Conservation (phyloP, 208 protist species). For the Leishmania tarentolae region DNA sequence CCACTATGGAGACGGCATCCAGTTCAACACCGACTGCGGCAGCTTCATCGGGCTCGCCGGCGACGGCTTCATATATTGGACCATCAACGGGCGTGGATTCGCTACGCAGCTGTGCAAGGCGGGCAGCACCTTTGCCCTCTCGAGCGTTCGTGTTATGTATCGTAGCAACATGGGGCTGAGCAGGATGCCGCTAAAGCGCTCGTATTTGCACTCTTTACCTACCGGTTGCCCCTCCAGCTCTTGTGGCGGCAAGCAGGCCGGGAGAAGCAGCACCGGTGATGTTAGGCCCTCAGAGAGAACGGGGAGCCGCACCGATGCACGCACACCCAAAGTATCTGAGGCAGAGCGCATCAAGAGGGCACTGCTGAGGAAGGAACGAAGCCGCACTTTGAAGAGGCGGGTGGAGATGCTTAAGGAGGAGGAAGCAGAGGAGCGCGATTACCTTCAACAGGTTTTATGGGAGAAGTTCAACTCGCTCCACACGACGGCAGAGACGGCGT, state of each 20-base stretch:
- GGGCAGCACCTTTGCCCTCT: constrained; percentile 65
- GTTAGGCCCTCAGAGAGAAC: neutral
- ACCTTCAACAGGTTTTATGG: constrained; percentile 32
- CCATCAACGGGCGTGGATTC: constrained; percentile 48
- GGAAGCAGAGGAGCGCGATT: constrained; percentile 41
- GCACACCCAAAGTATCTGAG: constrained; percentile 11
- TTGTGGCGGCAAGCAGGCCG: neutral
- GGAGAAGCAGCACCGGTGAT: neutral
- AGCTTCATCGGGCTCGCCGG: constrained; percentile 80
- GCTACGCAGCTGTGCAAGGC: constrained; percentile 65
- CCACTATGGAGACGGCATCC: constrained; percentile 79
- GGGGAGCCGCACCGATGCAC: constrained; percentile 3
- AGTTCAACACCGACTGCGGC: constrained; percentile 50
- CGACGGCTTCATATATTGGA: constrained; percentile 82
- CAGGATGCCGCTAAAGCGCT: constrained; percentile 25
- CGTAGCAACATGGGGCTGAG: constrained; percentile 53
- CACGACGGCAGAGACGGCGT: constrained; percentile 16
- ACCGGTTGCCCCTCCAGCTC: neutral
- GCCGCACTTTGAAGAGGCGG: constrained; percentile 24
- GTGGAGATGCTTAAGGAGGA: constrained; percentile 36
- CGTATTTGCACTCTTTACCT: neutral
- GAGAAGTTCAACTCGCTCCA: constrained; percentile 22
- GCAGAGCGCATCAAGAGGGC: constrained; percentile 43
- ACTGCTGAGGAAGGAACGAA: constrained; percentile 56
- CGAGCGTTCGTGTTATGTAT: constrained; percentile 47